phyloP scores from a whole-genome alignment of 2,329 filamentous ascomycete genomes.

The Lachnellula hyalina region DNA sequence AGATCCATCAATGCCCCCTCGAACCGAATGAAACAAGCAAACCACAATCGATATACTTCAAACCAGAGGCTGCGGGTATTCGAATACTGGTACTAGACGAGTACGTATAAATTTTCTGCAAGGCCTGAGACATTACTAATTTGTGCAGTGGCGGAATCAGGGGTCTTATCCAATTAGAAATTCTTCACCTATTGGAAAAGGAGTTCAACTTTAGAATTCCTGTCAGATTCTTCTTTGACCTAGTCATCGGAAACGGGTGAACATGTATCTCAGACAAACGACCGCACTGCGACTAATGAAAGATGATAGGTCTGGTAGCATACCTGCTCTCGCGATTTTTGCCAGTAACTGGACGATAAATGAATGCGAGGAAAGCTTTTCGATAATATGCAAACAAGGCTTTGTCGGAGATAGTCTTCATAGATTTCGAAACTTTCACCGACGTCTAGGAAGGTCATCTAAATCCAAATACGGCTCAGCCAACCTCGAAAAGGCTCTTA shows the following conservation, averaged over 20 bases:
- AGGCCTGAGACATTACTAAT: neutral
- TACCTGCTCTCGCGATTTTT: neutral
- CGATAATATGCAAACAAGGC: neutral
- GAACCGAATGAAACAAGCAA: neutral
- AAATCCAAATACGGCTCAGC: neutral
- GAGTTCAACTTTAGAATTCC: neutral
- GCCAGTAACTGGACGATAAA: neutral
- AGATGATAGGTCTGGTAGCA: neutral
- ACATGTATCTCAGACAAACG: neutral
- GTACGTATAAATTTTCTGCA: neutral
- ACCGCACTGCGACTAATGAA: neutral
- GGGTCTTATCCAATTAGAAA: neutral
- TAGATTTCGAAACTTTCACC: neutral
- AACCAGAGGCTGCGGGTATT: constrained; percentile 1
- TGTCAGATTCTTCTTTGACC: constrained; percentile 1
- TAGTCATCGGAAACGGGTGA: neutral
- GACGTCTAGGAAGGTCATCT: neutral
- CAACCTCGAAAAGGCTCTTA: neutral
- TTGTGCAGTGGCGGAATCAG: neutral
- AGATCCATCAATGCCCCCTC: constrained; percentile 1
- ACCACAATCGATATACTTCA: neutral
- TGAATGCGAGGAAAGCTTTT: neutral
- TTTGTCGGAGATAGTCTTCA: neutral
- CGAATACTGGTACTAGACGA: neutral
- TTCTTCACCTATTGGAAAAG: neutral